Evolutionary conservation across 2,329 filamentous ascomycete genomes (phyloP).

Genomic region (Eutypella sp.): DNA sequence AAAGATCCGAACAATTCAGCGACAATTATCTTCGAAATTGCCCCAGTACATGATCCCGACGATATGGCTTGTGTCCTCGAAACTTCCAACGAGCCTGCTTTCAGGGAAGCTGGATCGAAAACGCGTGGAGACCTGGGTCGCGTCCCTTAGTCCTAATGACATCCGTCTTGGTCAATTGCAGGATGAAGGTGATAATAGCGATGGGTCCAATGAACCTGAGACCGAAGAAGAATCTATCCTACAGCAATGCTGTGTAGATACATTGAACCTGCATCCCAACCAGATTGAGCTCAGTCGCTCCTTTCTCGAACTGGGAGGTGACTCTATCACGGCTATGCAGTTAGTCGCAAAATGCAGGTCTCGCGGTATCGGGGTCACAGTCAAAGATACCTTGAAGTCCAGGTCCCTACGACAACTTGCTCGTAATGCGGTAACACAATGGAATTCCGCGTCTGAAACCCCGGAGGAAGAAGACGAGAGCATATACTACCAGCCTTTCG

Average conservation of each 20-base stretch:
- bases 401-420: conserved; percentile 17
- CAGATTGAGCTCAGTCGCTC: conserved; percentile 26
- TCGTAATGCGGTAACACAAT: conserved; percentile 16
- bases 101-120: conserved; percentile 30
- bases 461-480: conserved; percentile 9
- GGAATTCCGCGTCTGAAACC: conserved; percentile 2
- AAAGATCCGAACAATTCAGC: background rate
- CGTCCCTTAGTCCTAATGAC: conserved; percentile 9
- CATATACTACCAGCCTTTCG: conserved; percentile 23
- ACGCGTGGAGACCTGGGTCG: conserved; percentile 38
- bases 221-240: conserved; percentile 6
- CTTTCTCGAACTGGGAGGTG: conserved; percentile 37
- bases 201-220: conserved; percentile 33
- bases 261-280: conserved; percentile 31
- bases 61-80: conserved; percentile 22
- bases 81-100: conserved; percentile 19
- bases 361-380: conserved; percentile 23
- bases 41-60: conserved; percentile 33
- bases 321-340: conserved; percentile 40
- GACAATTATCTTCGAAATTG: conserved; percentile 29
- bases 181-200: conserved; percentile 32
- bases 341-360: conserved; percentile 34
- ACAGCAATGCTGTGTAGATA: conserved; percentile 31
- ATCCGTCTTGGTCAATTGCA: conserved; percentile 3
- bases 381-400: conserved; percentile 28